Percentiles rank a stretch among this genome's conserved stretches.
Conservation (phyloP, 371 early-diverging fungal species). For the Cokeromyces recurvatus region DNA sequence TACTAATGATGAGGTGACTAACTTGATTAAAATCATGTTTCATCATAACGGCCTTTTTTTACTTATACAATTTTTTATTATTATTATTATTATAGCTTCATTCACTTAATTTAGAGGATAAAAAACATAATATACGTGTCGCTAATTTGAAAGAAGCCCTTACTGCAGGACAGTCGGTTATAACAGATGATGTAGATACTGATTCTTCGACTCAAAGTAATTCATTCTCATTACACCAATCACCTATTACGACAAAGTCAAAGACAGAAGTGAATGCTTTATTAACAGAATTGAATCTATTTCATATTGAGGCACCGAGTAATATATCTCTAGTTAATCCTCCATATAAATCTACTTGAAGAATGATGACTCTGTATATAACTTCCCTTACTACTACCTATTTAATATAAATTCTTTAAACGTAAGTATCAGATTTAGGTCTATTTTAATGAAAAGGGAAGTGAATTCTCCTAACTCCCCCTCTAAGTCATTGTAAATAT, state of each 20-base stretch:
- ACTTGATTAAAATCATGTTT: not conserved
- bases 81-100: not conserved
- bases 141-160: slow-evolving; percentile 43
- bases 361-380: no score
- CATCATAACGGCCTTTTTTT: not conserved
- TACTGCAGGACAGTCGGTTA: not conserved
- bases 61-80: not conserved
- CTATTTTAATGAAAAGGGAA: no score
- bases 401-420: no score
- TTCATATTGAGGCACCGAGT: slow-evolving; percentile 3
- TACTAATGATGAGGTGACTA: not conserved
- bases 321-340: slow-evolving; percentile 21
- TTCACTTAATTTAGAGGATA: not conserved
- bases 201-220: slow-evolving; percentile 15
- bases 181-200: slow-evolving; percentile 4
- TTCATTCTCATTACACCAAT: slow-evolving; percentile 1
- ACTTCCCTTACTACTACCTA: no score
- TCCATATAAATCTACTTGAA: slow-evolving; percentile 15
- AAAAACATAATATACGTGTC: slow-evolving; percentile 26
- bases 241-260: not conserved
- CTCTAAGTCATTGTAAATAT: no score
- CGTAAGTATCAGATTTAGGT: no score
- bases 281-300: slow-evolving; percentile 5
- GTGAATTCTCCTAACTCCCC: no score
- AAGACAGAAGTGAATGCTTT: slow-evolving; percentile 8